Percentiles rank a stretch among this genome's conserved stretches.
Conservation (phyloP, 1,284 basidiomycete species). For the Coriolopsis trogii region DNA sequence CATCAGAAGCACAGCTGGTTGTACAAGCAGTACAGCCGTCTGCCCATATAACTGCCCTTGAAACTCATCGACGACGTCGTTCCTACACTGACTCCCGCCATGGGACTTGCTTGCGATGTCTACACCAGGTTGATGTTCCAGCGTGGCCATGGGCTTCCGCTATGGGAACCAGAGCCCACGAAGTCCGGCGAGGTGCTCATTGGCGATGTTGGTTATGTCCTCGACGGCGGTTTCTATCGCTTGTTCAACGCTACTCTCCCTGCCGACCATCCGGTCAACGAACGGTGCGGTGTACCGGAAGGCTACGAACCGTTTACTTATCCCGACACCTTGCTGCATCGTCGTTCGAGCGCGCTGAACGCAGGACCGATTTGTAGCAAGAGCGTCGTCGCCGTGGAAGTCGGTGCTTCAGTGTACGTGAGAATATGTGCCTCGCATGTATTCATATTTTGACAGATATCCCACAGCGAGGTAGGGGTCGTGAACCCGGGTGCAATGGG, state of each 20-base stretch:
- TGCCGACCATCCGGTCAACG: slow-evolving; percentile 25
- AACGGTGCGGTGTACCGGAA: slow-evolving; percentile 19
- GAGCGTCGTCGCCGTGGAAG: slow-evolving; percentile 4
- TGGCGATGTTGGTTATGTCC: slow-evolving; percentile 35
- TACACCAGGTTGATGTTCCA: slow-evolving; percentile 23
- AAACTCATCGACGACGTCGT: no score
- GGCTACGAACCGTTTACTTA: slow-evolving; percentile 13
- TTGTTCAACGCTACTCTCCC: slow-evolving; percentile 34
- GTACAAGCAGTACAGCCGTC: no score
- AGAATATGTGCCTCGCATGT: no score
- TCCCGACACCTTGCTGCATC: not conserved
- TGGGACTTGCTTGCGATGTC: slow-evolving; percentile 12
- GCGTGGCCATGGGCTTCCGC: slow-evolving; percentile 20
- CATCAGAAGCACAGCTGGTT: no score
- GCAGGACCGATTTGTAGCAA: slow-evolving; percentile 11
- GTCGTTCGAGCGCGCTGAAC: not conserved
- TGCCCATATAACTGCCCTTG: no score
- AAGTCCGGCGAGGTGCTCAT: slow-evolving; percentile 23
- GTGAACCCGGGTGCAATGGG: not conserved
- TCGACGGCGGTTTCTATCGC: slow-evolving; percentile 32
- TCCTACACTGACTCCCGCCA: no score
- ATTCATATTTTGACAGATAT: not conserved
- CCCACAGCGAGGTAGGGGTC: not conserved
- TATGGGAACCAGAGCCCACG: slow-evolving; percentile 28
- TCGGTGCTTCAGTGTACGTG: slow-evolving; percentile 3